Evolutionary conservation across 2,329 filamentous ascomycete genomes (phyloP).

Genomic region (Phoma herbarum): DNA sequence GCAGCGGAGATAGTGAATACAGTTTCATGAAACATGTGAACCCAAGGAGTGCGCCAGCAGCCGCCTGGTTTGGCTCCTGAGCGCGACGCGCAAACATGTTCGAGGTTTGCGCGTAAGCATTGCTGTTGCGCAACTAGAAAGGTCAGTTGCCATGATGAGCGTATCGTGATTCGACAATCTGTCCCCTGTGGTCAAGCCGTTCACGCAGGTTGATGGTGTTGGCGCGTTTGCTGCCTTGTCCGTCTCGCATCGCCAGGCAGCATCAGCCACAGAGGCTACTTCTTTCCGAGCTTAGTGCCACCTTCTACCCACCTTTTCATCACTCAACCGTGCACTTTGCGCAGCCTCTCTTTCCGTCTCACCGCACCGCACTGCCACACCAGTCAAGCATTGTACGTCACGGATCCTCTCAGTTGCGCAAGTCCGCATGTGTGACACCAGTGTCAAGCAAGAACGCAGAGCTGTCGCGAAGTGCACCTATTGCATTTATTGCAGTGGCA

Average conservation of each 20-base stretch:
- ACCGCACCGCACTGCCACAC: conserved; percentile 43
- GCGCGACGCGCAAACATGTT: conserved; percentile 31
- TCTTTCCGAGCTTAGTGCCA: background rate
- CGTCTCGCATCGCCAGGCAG: conserved; percentile 12
- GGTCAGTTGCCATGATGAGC: conserved; percentile 21
- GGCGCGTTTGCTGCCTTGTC: conserved; percentile 30
- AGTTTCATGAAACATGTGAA: conserved; percentile 19
- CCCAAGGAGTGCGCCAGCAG: conserved; percentile 33
- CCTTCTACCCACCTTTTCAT: conserved; percentile 20
- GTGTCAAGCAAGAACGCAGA: conserved; percentile 6
- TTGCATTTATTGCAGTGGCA: conserved; percentile 10
- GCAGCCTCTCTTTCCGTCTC: conserved; percentile 33
- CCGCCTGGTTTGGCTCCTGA: conserved; percentile 35
- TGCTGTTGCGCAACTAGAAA: conserved; percentile 23
- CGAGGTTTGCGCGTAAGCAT: conserved; percentile 9
- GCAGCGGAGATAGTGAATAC: conserved; percentile 21
- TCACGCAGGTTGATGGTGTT: conserved; percentile 26
- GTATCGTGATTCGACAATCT: conserved; percentile 27
- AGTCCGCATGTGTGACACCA: conserved; percentile 14
- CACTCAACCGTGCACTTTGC: conserved; percentile 25
- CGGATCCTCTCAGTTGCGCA: conserved; percentile 5
- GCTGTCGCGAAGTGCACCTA: conserved; percentile 4
- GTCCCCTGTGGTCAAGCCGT: conserved; percentile 30
- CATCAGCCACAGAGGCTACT: conserved; percentile 31
- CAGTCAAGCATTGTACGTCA: conserved; percentile 21